phyloP scores from a whole-genome alignment of 2,329 filamentous ascomycete species.

The Alternaria sp. region DNA sequence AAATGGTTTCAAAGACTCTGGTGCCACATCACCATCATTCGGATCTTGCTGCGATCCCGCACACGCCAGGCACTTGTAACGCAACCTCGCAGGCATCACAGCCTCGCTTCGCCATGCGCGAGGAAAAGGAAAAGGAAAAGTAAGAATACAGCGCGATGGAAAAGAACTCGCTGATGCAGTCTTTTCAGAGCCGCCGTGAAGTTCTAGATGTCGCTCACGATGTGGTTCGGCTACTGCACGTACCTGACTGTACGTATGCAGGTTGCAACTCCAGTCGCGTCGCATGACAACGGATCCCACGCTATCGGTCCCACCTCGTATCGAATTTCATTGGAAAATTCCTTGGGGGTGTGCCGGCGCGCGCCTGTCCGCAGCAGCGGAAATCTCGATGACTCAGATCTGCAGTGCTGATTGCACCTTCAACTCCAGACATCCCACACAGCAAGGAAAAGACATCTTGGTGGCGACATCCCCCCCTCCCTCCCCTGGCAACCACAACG shows the following conservation, averaged over 20 bases:
- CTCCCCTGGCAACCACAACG: not conserved
- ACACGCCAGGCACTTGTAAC: not conserved
- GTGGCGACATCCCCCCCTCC: not conserved
- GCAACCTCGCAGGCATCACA: not conserved
- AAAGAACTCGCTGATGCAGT: not conserved
- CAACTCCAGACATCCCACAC: not conserved
- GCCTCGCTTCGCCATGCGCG: not conserved
- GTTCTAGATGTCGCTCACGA: not conserved
- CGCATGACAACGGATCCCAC: not conserved
- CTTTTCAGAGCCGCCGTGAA: not conserved
- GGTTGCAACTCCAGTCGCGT: not conserved
- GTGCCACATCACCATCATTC: not conserved
- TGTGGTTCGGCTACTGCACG: constrained; percentile 8
- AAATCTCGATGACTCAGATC: not conserved
- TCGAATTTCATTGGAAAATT: constrained; percentile 6
- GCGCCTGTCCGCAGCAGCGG: not conserved
- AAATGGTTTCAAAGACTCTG: not conserved
- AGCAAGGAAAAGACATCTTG: not conserved
- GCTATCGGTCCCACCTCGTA: constrained; percentile 14
- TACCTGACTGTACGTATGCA: not conserved
- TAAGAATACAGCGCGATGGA: not conserved
- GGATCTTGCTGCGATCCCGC: not conserved
- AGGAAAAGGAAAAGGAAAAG: not conserved
- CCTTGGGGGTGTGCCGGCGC: constrained; percentile 1
- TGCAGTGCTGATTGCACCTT: not conserved